Percentiles rank a stretch among this genome's conserved stretches.
These are phyloP conservation scores for Blastobotrys arbuscula DNA, from an alignment of 1,139 yeast genomes.

Conservation along the genomic window DNA sequence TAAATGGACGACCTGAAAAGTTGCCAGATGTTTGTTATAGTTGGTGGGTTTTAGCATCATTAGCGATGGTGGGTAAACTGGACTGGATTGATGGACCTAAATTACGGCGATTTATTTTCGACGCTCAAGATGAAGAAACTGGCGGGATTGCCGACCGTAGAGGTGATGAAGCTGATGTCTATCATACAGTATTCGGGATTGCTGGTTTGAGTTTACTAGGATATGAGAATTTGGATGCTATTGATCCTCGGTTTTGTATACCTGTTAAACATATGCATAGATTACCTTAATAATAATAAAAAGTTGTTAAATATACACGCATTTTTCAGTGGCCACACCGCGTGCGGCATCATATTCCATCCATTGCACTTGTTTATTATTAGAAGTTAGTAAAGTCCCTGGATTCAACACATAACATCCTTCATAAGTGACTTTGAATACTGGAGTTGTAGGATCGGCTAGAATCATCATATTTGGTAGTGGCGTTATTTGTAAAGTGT, in stretches of 20 bases:
- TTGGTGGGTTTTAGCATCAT: constrained; percentile 93
- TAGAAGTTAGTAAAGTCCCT: constrained; percentile 45
- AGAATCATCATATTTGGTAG: constrained; percentile 54
- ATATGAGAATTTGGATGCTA: constrained; percentile 46
- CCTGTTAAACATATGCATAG: constrained; percentile 44
- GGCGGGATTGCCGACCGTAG: constrained; percentile 95
- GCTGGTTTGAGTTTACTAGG: constrained; percentile 79
- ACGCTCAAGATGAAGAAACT: constrained; percentile 65
- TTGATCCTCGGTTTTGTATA: constrained; percentile 87
- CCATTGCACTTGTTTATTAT: constrained; percentile 47
- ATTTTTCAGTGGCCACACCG: constrained; percentile 20
- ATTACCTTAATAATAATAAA: constrained; percentile 25
- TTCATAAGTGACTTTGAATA: constrained; percentile 70
- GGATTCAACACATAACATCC: constrained; percentile 79
- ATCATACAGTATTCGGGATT: constrained; percentile 85
- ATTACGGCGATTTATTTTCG: constrained; percentile 59
- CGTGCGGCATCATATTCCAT: constrained; percentile 58
- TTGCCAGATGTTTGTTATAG: constrained; percentile 94
- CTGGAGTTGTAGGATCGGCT: constrained; percentile 64
- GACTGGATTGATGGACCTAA: constrained; percentile 70
- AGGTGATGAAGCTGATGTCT: constrained; percentile 87
- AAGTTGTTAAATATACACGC: constrained; percentile 17
- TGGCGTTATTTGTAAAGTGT: constrained; percentile 65
- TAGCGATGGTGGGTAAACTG: constrained; percentile 58
- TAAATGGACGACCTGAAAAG: constrained; percentile 95